phyloP scores from a whole-genome alignment of 192 early-diverging fungal species.

The Coemansia umbellata region DNA sequence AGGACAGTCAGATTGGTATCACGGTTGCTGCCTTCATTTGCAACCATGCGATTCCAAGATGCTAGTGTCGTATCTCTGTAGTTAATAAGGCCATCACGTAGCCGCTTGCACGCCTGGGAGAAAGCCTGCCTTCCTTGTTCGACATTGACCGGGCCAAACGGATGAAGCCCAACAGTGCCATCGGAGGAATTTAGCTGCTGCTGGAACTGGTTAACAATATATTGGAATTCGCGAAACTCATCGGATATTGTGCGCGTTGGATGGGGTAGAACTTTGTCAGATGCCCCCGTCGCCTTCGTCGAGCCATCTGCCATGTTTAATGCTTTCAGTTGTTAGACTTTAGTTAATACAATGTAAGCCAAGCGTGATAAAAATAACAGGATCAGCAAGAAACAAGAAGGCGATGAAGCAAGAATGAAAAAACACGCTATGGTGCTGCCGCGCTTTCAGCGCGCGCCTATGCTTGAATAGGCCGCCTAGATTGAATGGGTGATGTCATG shows the following conservation, averaged over 20 bases:
- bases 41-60: conserved; percentile 25
- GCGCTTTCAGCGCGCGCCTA: too few species aligned
- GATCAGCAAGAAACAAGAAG: too few species aligned
- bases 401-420: too few species aligned
- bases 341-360: too few species aligned
- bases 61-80: conserved; percentile 38
- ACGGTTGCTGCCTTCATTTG: not conserved
- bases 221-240: conserved; percentile 38
- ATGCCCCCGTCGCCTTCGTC: too few species aligned
- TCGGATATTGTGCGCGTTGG: conserved; percentile 38
- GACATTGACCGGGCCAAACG: conserved; percentile 35
- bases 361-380: too few species aligned
- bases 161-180: conserved; percentile 36
- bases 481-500: too few species aligned
- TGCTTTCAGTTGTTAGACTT: too few species aligned
- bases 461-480: too few species aligned
- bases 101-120: conserved; percentile 21
- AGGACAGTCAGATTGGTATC: not conserved
- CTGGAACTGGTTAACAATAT: conserved; percentile 30
- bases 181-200: conserved; percentile 24
- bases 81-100: conserved; percentile 17
- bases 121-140: conserved; percentile 24
- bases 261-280: conserved; percentile 1
- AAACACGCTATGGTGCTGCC: too few species aligned
- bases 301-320: too few species aligned